phyloP scores from a whole-genome alignment of 169 alveolate species.

The Cryptosporidium xiaoi region DNA sequence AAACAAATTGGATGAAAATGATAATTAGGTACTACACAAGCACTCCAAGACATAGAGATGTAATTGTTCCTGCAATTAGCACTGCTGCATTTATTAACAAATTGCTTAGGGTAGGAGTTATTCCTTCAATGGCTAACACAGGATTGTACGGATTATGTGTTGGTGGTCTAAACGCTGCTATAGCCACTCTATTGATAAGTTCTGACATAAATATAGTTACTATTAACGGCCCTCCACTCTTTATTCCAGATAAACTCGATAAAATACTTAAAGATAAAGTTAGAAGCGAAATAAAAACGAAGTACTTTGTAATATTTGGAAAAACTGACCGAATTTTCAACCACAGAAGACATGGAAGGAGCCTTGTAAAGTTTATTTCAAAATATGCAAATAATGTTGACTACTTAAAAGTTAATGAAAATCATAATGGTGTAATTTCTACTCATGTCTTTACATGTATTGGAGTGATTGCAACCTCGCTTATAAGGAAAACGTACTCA shows the following conservation, averaged over 20 bases:
- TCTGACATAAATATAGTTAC: slow-evolving; percentile 22
- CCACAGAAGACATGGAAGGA: slow-evolving; percentile 16
- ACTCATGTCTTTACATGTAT: slow-evolving; percentile 20
- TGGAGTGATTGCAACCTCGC: slow-evolving; percentile 10
- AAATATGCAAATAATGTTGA: slow-evolving; percentile 16
- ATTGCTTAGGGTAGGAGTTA: slow-evolving; percentile 30
- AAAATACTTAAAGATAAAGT: not conserved
- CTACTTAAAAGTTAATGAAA: slow-evolving; percentile 20
- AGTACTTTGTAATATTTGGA: slow-evolving; percentile 24
- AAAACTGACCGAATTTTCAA: slow-evolving; percentile 1
- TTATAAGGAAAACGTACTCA: not conserved
- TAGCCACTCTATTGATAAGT: slow-evolving; percentile 14
- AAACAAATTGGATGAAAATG: not conserved
- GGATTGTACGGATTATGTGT: slow-evolving; percentile 63
- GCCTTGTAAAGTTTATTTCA: slow-evolving; percentile 17
- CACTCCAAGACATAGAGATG: slow-evolving; percentile 21
- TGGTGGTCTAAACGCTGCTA: slow-evolving; percentile 24
- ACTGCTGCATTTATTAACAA: slow-evolving; percentile 59
- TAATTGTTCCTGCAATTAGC: slow-evolving; percentile 64
- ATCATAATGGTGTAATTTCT: slow-evolving; percentile 2
- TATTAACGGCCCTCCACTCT: slow-evolving; percentile 34
- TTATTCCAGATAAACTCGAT: not conserved
- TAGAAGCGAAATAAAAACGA: slow-evolving; percentile 1
- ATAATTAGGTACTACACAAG: slow-evolving; percentile 16
- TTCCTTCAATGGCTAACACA: slow-evolving; percentile 48